These are phyloP conservation scores for Shiraia bambusicola DNA, from an alignment of 2,329 filamentous ascomycete species.

Conservation along the genomic window DNA sequence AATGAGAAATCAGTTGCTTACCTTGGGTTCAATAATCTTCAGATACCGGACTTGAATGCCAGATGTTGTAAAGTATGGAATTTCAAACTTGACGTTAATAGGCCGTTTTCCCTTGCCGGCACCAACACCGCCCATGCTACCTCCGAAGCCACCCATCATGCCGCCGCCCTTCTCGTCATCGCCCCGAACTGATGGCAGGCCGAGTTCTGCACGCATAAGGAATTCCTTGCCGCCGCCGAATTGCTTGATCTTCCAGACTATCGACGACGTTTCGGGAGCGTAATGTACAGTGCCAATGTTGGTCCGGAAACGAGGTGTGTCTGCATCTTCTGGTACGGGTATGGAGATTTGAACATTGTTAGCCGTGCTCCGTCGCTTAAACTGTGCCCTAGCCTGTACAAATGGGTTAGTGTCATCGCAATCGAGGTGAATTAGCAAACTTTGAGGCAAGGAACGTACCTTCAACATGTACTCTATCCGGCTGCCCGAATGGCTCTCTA, in stretches of 20 bases:
- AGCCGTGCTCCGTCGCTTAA: slow-evolving; percentile 94
- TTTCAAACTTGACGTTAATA: slow-evolving; percentile 99
- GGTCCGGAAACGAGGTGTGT: slow-evolving; percentile 92
- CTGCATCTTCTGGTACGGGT: slow-evolving; percentile 94
- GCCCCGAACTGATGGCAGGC: slow-evolving; percentile 87
- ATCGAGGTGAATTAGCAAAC: background rate
- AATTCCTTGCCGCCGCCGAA: slow-evolving; percentile 99
- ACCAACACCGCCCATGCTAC: slow-evolving; percentile 89
- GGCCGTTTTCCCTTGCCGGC: slow-evolving; percentile 86
- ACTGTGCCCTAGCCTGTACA: slow-evolving; percentile 78
- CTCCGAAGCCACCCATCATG: slow-evolving; percentile 96
- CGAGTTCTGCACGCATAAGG: slow-evolving; percentile 94
- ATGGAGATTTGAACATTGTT: slow-evolving; percentile 99
- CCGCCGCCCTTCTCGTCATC: slow-evolving; percentile 94
- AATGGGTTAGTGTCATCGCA: slow-evolving; percentile 9
- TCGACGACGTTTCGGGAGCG: slow-evolving; percentile 93
- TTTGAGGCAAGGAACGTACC: slow-evolving; percentile 39
- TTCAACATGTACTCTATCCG: slow-evolving; percentile 99
- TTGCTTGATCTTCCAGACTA: slow-evolving; percentile 99
- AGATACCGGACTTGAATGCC: slow-evolving; percentile 97
- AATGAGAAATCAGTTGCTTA: slow-evolving; percentile 48
- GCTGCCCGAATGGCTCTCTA: slow-evolving; percentile 92
- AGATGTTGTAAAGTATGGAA: slow-evolving; percentile 99
- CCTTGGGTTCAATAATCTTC: slow-evolving; percentile 99
- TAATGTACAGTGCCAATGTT: slow-evolving; percentile 98